Conservation (phyloP, 306 rosid genomes). For the Echinosophora koreensis region DNA sequence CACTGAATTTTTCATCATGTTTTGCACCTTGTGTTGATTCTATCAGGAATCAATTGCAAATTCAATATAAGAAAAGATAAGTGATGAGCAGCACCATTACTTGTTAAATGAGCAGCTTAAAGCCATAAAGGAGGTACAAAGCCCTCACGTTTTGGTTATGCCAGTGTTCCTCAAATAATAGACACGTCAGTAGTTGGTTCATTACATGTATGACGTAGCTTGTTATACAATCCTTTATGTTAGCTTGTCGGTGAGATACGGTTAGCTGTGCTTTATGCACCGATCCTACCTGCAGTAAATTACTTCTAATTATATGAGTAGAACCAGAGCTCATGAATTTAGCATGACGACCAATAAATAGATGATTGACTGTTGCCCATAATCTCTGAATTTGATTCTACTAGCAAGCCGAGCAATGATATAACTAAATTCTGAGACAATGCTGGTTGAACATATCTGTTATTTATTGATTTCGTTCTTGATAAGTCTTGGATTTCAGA, state of each 20-base stretch:
- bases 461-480: neutral
- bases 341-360: neutral
- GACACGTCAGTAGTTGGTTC: too few relatives aligned
- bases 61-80: slow-evolving; percentile 98
- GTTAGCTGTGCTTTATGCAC: slow-evolving; percentile 27
- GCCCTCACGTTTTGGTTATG: slow-evolving; percentile 31
- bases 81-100: slow-evolving; percentile 97
- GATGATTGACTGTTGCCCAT: slow-evolving; percentile 17
- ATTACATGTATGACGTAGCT: too few relatives aligned
- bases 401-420: slow-evolving; percentile 23
- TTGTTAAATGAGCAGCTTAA: slow-evolving; percentile 94
- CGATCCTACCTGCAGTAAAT: neutral
- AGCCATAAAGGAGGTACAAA: slow-evolving; percentile 90
- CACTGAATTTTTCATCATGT: slow-evolving; percentile 26
- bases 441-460: slow-evolving; percentile 17
- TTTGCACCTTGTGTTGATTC: slow-evolving; percentile 36
- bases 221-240: slow-evolving; percentile 26
- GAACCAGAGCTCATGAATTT: slow-evolving; percentile 27
- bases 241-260: neutral
- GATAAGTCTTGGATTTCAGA: slow-evolving; percentile 17
- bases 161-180: slow-evolving; percentile 27
- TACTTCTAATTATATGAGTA: slow-evolving; percentile 17
- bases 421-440: too few relatives aligned
- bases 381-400: slow-evolving; percentile 13
- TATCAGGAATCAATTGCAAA: slow-evolving; percentile 95